Percentiles rank a stretch among this genome's conserved stretches.
Evolutionary conservation across 495 filamentous ascomycete species (phyloP).

Genomic region (Hyphodiscus hymeniophilus): DNA sequence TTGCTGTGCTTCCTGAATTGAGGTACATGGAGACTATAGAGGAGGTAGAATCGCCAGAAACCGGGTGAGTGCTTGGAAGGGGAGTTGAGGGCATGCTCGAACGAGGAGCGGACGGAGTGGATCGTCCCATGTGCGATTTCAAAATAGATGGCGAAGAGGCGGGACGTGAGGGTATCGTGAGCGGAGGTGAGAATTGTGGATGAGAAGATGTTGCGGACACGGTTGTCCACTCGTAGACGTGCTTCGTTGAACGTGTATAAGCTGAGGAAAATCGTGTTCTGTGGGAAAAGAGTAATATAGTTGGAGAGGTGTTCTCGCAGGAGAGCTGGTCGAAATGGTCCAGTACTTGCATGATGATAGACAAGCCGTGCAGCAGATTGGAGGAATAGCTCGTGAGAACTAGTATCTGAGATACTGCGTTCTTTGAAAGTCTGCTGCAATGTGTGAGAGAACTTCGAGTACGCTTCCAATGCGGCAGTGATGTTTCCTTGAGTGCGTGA

Average conservation of each 20-base stretch:
- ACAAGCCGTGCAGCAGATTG: constrained; percentile 63
- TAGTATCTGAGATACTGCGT: constrained; percentile 5
- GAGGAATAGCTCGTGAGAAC: constrained; percentile 47
- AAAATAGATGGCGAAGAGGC: constrained; percentile 58
- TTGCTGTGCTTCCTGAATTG: constrained; percentile 30
- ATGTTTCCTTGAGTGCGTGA: constrained; percentile 42
- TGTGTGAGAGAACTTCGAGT: constrained; percentile 23
- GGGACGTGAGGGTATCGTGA: constrained; percentile 42
- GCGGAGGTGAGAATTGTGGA: constrained; percentile 33
- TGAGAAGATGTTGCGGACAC: constrained; percentile 52
- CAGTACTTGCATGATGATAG: constrained; percentile 52
- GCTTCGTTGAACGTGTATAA: constrained; percentile 65
- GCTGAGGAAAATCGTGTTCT: constrained; percentile 70
- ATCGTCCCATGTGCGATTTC: constrained; percentile 52
- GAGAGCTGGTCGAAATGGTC: constrained; percentile 53
- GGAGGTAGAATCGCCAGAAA: constrained; percentile 61
- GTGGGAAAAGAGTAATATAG: constrained; percentile 56
- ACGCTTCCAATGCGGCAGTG: constrained; percentile 34
- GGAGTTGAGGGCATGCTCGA: constrained; percentile 57
- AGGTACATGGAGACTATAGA: constrained; percentile 31
- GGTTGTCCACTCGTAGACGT: constrained; percentile 61
- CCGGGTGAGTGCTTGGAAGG: constrained; percentile 29
- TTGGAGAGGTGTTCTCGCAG: constrained; percentile 51
- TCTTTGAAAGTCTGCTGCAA: constrained; percentile 24
- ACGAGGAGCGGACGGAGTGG: constrained; percentile 55